These are phyloP conservation scores for Pseudopyrenochaeta lycopersici DNA, from an alignment of 2,329 filamentous ascomycete genomes.

Conservation along the genomic window DNA sequence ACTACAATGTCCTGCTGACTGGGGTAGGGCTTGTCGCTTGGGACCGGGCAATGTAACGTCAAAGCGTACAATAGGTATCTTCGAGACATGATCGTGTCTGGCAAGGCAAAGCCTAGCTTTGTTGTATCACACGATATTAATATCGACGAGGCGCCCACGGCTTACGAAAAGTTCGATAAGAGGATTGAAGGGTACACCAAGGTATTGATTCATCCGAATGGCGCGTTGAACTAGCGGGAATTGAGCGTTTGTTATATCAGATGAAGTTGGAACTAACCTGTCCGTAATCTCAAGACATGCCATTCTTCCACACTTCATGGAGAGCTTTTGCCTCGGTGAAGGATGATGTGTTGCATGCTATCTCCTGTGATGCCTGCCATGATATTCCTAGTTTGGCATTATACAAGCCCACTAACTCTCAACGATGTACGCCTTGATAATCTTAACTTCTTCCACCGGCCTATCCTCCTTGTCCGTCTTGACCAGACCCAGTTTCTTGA, in stretches of 20 bases:
- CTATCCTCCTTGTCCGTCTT: constrained; percentile 83
- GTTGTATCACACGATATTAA: constrained; percentile 72
- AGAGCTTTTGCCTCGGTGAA: too few relatives aligned
- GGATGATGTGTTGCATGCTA: too few relatives aligned
- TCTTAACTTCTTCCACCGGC: constrained; percentile 83
- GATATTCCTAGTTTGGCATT: too few relatives aligned
- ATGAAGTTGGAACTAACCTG: constrained; percentile 4
- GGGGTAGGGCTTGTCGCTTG: constrained; percentile 64
- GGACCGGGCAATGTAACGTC: constrained; percentile 73
- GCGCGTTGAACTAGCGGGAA: constrained; percentile 39
- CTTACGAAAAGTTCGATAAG: constrained; percentile 73
- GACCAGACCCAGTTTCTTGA: constrained; percentile 87
- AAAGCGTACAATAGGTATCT: constrained; percentile 74
- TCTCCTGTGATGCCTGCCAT: too few relatives aligned
- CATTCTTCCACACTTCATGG: neutral
- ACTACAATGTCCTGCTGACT: constrained; percentile 7
- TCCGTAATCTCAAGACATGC: neutral
- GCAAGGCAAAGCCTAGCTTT: constrained; percentile 72
- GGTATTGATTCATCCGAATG: constrained; percentile 73
- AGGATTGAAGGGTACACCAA: constrained; percentile 73
- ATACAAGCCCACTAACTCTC: constrained; percentile 62
- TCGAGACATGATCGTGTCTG: constrained; percentile 70
- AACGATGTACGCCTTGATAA: constrained; percentile 75
- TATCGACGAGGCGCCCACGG: constrained; percentile 67
- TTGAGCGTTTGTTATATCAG: constrained; percentile 9